phyloP scores from a whole-genome alignment of 2,329 filamentous ascomycete species.

The Aspergillus tubingensis region DNA sequence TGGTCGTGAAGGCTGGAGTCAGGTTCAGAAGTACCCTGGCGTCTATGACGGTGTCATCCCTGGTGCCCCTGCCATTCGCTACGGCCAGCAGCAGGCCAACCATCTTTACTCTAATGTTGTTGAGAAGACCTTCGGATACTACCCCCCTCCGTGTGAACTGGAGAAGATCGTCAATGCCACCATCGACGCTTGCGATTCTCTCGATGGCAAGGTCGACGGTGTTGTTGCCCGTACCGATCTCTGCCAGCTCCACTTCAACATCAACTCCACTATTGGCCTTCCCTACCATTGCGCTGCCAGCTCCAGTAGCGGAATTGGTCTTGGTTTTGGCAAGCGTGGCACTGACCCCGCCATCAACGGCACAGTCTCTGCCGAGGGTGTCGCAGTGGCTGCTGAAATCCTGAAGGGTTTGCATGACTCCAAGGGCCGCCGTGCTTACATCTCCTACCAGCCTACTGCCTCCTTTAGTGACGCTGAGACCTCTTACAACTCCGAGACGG shows the following conservation, averaged over 20 bases:
- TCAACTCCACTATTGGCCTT: constrained; percentile 50
- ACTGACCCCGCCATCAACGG: constrained; percentile 35
- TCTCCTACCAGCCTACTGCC: constrained; percentile 36
- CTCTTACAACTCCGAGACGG: constrained; percentile 30
- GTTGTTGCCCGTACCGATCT: constrained; percentile 55
- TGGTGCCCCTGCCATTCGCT: constrained; percentile 52
- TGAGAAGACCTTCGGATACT: constrained; percentile 46
- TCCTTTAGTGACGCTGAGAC: constrained; percentile 24
- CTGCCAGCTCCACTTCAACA: constrained; percentile 50
- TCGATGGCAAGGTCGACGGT: constrained; percentile 58
- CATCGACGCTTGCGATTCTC: constrained; percentile 56
- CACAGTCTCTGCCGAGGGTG: constrained; percentile 29
- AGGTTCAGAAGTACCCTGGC: constrained; percentile 53
- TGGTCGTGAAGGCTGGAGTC: constrained; percentile 54
- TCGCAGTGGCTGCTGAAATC: constrained; percentile 39
- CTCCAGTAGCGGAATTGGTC: constrained; percentile 28
- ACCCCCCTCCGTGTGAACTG: constrained; percentile 41
- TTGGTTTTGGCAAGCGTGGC: constrained; percentile 31
- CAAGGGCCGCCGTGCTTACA: constrained; percentile 44
- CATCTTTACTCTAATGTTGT: constrained; percentile 44
- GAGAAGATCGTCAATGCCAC: constrained; percentile 53
- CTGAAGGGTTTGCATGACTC: constrained; percentile 46
- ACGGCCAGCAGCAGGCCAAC: constrained; percentile 46
- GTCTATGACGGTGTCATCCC: constrained; percentile 51
- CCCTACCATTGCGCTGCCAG: constrained; percentile 47